Percentiles rank a stretch among this genome's conserved stretches.
Evolutionary conservation across 2,329 filamentous ascomycete genomes (phyloP).

Genomic region (Thielaviopsis ethacetica): DNA sequence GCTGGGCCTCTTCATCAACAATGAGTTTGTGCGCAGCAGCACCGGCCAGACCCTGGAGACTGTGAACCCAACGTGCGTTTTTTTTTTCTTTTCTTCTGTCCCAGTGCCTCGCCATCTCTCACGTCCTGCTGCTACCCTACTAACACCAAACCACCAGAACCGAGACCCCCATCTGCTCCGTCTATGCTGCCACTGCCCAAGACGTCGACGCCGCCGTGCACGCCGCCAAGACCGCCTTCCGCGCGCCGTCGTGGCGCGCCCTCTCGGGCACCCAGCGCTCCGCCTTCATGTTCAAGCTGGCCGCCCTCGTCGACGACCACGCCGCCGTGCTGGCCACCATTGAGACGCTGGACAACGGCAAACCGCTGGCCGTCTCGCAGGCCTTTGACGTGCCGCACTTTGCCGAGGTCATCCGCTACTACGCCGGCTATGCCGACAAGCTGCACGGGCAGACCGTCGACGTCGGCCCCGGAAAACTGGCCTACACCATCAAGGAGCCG

Average conservation of each 20-base stretch:
- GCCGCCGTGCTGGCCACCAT: conserved; percentile 30
- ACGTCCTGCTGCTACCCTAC: too few species aligned
- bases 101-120: too few species aligned
- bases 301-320: conserved; percentile 51
- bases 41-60: conserved; percentile 46
- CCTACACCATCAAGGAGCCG: conserved; percentile 62
- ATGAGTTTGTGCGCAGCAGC: conserved; percentile 56
- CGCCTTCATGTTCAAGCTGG: conserved; percentile 51
- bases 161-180: conserved; percentile 52
- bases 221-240: conserved; percentile 53
- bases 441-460: conserved; percentile 64
- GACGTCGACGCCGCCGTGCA: conserved; percentile 56
- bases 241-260: conserved; percentile 48
- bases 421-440: conserved; percentile 68
- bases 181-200: conserved; percentile 48
- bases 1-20: conserved; percentile 68
- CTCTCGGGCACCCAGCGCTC: conserved; percentile 53
- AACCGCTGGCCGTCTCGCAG: conserved; percentile 52
- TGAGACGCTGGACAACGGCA: conserved; percentile 71
- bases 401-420: conserved; percentile 46
- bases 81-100: too few species aligned
- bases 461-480: conserved; percentile 51
- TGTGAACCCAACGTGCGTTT: conserved; percentile 50
- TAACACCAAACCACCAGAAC: conserved; percentile 18
- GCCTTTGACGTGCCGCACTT: conserved; percentile 41